Base-by-base conservation (phyloP, 352 stramenopile genomes). In the Plasmopara viticola region DNA sequence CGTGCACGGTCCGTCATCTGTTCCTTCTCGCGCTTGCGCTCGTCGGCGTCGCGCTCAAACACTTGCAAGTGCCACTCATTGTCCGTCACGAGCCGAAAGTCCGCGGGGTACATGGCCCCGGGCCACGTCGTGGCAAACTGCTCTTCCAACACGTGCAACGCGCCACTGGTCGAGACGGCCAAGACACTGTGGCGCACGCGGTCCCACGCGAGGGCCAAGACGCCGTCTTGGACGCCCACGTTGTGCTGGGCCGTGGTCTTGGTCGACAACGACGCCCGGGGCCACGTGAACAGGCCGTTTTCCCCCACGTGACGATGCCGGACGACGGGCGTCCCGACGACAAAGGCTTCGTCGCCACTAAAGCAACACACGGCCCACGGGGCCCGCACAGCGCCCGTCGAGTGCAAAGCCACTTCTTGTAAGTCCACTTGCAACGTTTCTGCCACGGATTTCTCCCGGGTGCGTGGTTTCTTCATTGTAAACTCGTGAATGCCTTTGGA, bases 401-500 rank as follows among this genome's bases (percentile, higher is more conserved):
- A 72, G 30, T 87, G 81, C 4, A 86, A 33, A 20, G 75, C 61
- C 18, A 71, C 48, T 28, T 93, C 83, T 0, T 58, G 40, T 3
- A 91, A 48, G 15, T 45, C 41, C 34, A 72, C 6, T 44, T 44
- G 34, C 43, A 59, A 29, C 4, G 65, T 39, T 5, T 49, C 29
- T 0, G 38, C 56, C 15, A 9, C n/a, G 14, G 29, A 1, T 2
- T 6, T 1, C 7, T 41, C 37, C 0, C 14, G 5, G 7, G 6
- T 18, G 6, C 5, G 12, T 31, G 48, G 13, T 8, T 40, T 37
- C 12, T 57, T 13, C 54, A 71, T 39, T 1, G 59, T 49, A 35
- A 78, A 86, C 43, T 92, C 78, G 43, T 92, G 81, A 44, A 92
- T 69, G 4, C 81, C 81, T 53, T 92, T 92, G 8, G 75, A 80